Evolutionary conservation across 345 rosid genomes (phyloP), one percentile per base, ranked within the genome.

Genomic region (Murraya koenigii): DNA sequence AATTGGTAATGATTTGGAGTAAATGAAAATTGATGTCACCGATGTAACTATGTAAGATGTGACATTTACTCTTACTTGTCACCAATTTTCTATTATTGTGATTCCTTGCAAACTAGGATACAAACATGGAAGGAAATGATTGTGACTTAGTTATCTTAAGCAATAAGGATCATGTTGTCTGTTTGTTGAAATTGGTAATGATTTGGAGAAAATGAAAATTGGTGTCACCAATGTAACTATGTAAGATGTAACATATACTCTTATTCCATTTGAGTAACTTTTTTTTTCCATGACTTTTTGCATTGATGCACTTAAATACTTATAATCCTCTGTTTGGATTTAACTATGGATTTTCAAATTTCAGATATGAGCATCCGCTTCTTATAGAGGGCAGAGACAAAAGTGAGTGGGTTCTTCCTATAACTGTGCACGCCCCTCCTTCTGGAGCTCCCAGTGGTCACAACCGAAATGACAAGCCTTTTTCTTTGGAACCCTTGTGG

Each of bases 341-440:
- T 17, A 19, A 52, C n/a, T 26, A 2, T 78, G 36, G 52, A 67
- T 47, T 59, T 80, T 66, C 56, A 71, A n/a, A 78, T 61, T 76
- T 77, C 86, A 96, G 98, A 87, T 96, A 88, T 58, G 99, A 91
- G 63, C 98, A 96, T 85, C 98, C 98, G 36, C 92, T 96, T 79
- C 82, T 94, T 62, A 75, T 94, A 41, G 94, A 89, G 58, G 94
- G 91, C 55, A 82, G 95, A 76, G 99, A 96, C 75, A 96, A 84
- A 81, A 85, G 91, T 26, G 98, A 92, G 84, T 96, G 99, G 99
- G 81, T 92, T 84, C 97, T 96, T 75, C 99, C 99, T 6, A 91
- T 96, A 39, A 92, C 89, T 0, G 98, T 94, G 79, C 97, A 90
- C 71, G 99, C 97, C 69, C 95, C 94, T 67, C 94, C 98, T 13